A percentile compares a stretch with the other conserved stretches of the same genome.
phyloP scores from a whole-genome alignment of 169 alveolate genomes.

The Besnoitia besnoiti region DNA sequence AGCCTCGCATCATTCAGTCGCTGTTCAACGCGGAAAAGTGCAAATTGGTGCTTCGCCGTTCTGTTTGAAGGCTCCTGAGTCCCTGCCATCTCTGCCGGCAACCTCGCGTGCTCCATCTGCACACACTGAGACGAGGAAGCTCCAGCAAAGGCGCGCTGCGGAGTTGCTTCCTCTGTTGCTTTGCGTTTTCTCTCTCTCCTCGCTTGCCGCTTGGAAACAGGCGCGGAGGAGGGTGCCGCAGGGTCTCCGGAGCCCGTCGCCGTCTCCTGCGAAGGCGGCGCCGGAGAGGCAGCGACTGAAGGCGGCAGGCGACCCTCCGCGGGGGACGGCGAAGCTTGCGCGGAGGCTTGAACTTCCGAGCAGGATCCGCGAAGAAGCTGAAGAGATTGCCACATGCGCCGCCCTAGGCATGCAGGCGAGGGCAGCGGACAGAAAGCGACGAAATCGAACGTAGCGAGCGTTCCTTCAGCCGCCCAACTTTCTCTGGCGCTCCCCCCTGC shows the following conservation, averaged over 20 bases:
- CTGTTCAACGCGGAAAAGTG: background rate
- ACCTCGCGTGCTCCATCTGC: background rate
- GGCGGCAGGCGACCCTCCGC: too few species aligned
- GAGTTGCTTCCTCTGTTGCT: background rate
- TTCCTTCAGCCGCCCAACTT: too few species aligned
- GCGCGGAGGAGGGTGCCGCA: background rate
- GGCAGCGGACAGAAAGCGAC: background rate
- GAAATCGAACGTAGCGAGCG: too few species aligned
- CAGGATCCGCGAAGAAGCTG: background rate
- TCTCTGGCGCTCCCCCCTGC: too few species aligned
- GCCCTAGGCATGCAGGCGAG: background rate
- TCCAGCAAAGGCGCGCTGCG: background rate
- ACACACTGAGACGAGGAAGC: background rate
- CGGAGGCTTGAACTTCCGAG: background rate
- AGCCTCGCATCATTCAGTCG: too few species aligned
- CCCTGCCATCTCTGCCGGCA: background rate
- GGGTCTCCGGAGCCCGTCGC: background rate
- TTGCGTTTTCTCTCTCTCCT: background rate
- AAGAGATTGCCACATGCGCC: background rate
- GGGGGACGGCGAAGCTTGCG: too few species aligned
- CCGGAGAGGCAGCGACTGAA: background rate
- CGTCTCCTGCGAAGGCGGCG: background rate
- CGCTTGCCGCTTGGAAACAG: constrained; percentile 4
- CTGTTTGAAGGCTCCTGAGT: background rate
- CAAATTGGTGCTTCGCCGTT: background rate